Base-by-base conservation (phyloP, 2,329 filamentous ascomycete species). In the Claviceps sp. region DNA sequence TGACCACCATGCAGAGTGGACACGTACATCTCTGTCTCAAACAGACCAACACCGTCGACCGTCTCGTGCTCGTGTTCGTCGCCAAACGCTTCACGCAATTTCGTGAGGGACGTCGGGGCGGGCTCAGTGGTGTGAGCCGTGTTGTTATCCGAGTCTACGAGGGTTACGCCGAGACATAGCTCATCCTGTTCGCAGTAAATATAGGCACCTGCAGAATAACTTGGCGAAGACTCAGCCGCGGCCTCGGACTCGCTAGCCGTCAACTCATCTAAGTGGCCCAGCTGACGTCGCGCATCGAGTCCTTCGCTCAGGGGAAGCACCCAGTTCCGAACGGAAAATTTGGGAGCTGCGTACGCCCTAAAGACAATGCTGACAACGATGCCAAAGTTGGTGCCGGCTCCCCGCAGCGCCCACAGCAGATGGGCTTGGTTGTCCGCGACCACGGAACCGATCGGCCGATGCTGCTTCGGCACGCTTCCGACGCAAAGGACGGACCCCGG, bases 11-110 rank as follows among this genome's bases (percentile, higher is more conserved):
- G 77, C 74, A 84, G 78, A 13, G 55, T 58, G 2, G 75, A 74
- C 63, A 84, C 71, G 63, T 82, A 81, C 73, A 82, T 77, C 50
- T 83, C 79, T 0, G 70, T 66, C 0, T 81, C 73, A 54, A 84
- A 84, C 54, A 82, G 53, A 41, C 65, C 72, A 9, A 79, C 56
- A 41, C 68, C 56, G 54, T 84, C 69, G 8, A 79, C 69, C 0
- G 50, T 44, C 53, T 70, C 64, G 26, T 38, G 57, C 48, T 57
- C 57, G 2, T 60, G 34, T 58, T 67, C 65, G 0, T 56, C 59
- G 2, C 71, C 72, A 47, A 71, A 58, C 37, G 69, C 44, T 34
- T 47, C 44, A 52, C 20, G 11, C 37, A 58, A 9, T 24, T 7
- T 26, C 2, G 18, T 9, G 5, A 22, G 22, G 16, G 48, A 2